A percentile compares a stretch with the other conserved stretches of the same genome.
phyloP scores from a whole-genome alignment of 2,329 filamentous ascomycete species.

The Clarireedia homoeocarpa region DNA sequence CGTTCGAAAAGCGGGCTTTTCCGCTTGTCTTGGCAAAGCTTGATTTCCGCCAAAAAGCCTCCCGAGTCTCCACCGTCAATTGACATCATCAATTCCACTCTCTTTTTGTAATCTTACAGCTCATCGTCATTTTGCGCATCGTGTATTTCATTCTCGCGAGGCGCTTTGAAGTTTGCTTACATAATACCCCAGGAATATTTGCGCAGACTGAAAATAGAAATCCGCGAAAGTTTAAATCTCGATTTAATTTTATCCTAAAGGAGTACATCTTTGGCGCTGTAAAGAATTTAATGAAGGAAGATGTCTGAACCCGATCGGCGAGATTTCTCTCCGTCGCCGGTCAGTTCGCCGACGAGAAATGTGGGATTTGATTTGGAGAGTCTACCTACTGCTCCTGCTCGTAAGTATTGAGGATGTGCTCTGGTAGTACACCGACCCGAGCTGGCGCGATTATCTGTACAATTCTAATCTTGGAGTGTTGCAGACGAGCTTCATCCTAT shows the following conservation, averaged over 20 bases:
- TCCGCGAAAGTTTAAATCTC: neutral
- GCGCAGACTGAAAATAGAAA: too few relatives aligned
- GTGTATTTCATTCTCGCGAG: neutral
- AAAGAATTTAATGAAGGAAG: neutral
- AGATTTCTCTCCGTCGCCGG: slow-evolving; percentile 9
- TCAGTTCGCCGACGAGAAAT: neutral
- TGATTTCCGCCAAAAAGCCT: neutral
- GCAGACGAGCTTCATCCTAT: slow-evolving; percentile 4
- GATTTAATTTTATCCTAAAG: neutral
- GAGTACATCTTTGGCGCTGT: too few relatives aligned
- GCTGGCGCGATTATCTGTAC: neutral
- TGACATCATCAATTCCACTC: neutral
- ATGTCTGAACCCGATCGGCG: slow-evolving; percentile 6
- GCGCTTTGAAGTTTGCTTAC: neutral
- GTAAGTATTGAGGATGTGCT: slow-evolving; percentile 1
- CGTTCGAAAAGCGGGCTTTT: neutral
- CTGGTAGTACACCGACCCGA: neutral
- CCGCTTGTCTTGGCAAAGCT: neutral
- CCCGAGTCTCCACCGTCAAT: neutral
- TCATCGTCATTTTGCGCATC: neutral
- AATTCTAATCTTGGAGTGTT: neutral
- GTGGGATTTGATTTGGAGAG: slow-evolving; percentile 3
- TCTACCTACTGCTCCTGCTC: neutral
- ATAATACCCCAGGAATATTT: too few relatives aligned
- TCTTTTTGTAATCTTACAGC: neutral